A percentile compares a stretch with the other conserved stretches of the same genome.
Conservation (phyloP, 2,329 filamentous ascomycete species). For the Zasmidium angulare region DNA sequence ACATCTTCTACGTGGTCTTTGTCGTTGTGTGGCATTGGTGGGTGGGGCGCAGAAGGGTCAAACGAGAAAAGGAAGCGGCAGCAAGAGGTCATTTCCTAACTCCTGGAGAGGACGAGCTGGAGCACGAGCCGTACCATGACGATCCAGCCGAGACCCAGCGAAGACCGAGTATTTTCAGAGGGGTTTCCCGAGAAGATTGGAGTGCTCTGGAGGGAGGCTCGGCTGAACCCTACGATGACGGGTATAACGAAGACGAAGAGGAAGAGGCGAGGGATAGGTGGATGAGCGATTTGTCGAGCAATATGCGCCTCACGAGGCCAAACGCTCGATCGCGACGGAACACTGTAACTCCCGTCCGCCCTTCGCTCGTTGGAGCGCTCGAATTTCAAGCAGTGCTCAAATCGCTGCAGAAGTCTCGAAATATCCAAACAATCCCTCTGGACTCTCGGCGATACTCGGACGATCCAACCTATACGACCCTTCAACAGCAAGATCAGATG, state of each 20-base stretch:
- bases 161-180: conserved; percentile 39
- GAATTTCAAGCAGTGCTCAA: conserved; percentile 90
- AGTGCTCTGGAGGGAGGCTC: conserved; percentile 57
- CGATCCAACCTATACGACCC: conserved; percentile 51
- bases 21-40: conserved; percentile 95
- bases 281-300: conserved; percentile 81
- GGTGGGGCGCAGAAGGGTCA: conserved; percentile 61
- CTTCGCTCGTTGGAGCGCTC: conserved; percentile 87
- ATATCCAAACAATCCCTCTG: conserved; percentile 69
- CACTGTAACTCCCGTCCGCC: conserved; percentile 80
- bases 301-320: conserved; percentile 83
- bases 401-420: conserved; percentile 80
- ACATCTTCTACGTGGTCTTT: conserved; percentile 81
- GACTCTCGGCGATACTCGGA: conserved; percentile 69
- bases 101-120: conserved; percentile 56
- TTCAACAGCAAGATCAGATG: conserved; percentile 45
- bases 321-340: conserved; percentile 65
- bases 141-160: conserved; percentile 53
- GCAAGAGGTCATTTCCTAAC: conserved; percentile 73
- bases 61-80: conserved; percentile 65
- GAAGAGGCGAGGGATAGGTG: conserved; percentile 64
- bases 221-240: conserved; percentile 49
- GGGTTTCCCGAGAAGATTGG: conserved; percentile 63
- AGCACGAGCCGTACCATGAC: conserved; percentile 50
- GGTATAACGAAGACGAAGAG: conserved; percentile 56